Evolutionary conservation across 2,329 filamentous ascomycete species (phyloP).

Genomic region (Calonectria ilicicola): DNA sequence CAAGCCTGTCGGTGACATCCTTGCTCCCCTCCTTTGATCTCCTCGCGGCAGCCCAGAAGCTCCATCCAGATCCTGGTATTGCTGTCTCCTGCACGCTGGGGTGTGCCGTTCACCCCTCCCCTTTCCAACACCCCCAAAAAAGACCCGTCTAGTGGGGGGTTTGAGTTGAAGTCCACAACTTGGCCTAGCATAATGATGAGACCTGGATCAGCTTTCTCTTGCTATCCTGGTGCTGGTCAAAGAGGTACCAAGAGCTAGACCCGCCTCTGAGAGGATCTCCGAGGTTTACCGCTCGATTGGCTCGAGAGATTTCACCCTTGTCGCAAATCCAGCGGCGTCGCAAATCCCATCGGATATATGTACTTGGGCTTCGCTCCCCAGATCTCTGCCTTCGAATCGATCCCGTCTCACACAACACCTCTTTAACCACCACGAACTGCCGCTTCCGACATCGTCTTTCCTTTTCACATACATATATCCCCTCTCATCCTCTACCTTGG

Average conservation of each 20-base stretch:
- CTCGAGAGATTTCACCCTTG: slow-evolving; percentile 45
- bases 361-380: slow-evolving; percentile 42
- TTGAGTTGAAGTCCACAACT: slow-evolving; percentile 33
- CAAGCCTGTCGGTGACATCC: slow-evolving; percentile 37
- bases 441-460: slow-evolving; percentile 28
- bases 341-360: slow-evolving; percentile 42
- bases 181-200: slow-evolving; percentile 42
- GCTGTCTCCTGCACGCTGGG: slow-evolving; percentile 29
- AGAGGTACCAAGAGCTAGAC: slow-evolving; percentile 38
- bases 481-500: slow-evolving; percentile 21
- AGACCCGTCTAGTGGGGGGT: slow-evolving; percentile 35
- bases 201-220: slow-evolving; percentile 41
- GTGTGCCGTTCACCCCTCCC: slow-evolving; percentile 11
- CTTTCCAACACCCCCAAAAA: slow-evolving; percentile 30
- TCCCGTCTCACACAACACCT: slow-evolving; percentile 40
- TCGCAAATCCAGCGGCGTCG: slow-evolving; percentile 41
- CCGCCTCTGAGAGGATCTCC: slow-evolving; percentile 45
- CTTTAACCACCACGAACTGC: slow-evolving; percentile 30
- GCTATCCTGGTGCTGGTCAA: slow-evolving; percentile 40
- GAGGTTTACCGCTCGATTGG: slow-evolving; percentile 48
- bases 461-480: slow-evolving; percentile 36
- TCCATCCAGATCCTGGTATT: slow-evolving; percentile 36
- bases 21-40: slow-evolving; percentile 43
- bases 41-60: slow-evolving; percentile 37
- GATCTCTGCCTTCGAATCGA: slow-evolving; percentile 38